phyloP scores from a whole-genome alignment of 192 early-diverging fungal species.

The Rhizophagus prolifer region DNA sequence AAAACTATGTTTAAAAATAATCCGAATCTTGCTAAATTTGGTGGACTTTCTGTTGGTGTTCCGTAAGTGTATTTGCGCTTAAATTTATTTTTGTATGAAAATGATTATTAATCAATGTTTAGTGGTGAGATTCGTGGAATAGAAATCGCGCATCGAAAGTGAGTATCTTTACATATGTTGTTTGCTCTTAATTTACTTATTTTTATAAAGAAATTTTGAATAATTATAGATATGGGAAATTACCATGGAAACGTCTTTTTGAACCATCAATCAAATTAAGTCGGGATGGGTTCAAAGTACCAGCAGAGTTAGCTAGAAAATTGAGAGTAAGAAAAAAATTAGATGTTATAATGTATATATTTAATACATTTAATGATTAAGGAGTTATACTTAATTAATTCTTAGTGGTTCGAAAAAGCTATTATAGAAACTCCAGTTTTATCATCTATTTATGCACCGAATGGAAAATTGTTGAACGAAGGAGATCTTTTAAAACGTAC shows the following conservation, averaged over 20 bases:
- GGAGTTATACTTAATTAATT: neutral
- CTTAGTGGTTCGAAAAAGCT: constrained; percentile 21
- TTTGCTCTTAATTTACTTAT: no score
- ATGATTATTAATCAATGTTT: constrained; percentile 21
- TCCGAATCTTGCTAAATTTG: constrained; percentile 66
- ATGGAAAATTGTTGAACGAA: constrained; percentile 62
- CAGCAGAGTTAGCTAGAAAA: constrained; percentile 41
- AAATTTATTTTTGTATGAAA: neutral
- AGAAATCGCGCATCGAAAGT: constrained; percentile 71
- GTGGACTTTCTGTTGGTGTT: constrained; percentile 73
- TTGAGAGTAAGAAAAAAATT: constrained; percentile 22
- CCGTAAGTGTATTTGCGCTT: constrained; percentile 51
- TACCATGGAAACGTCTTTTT: constrained; percentile 82
- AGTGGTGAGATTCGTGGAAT: constrained; percentile 88
- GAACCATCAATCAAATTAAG: constrained; percentile 72
- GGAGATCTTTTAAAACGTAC: constrained; percentile 68
- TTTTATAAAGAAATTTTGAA: neutral
- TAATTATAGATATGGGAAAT: constrained; percentile 62
- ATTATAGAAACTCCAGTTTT: constrained; percentile 39
- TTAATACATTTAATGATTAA: neutral
- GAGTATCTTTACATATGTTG: neutral
- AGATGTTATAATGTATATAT: neutral
- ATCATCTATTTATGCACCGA: constrained; percentile 63
- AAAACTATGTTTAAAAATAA: constrained; percentile 79
- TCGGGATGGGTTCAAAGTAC: constrained; percentile 71